Base-by-base conservation (phyloP, 2,329 filamentous ascomycete species). In the Exophiala spinifera region DNA sequence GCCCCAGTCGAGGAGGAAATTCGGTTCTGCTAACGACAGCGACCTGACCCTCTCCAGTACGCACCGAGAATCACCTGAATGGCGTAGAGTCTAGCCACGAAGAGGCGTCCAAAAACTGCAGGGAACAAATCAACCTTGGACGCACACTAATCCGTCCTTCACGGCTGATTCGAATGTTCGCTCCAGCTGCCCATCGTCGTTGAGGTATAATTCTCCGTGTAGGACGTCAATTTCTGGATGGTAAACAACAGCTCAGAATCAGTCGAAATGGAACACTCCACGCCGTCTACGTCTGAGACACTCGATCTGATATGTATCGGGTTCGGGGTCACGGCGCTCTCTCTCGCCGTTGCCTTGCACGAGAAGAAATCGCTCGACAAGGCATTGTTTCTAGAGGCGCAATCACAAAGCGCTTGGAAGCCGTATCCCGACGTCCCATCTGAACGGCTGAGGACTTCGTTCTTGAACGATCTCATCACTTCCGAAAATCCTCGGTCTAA, bases 381-480 rank as follows among this genome's bases (percentile, higher is more conserved):
- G 11, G 56, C 52, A 7, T 4, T 56, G 8, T 63, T 63, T 50
- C 55, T 63, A 20, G 61, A 63, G 47, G 15, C 37, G 8, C 56
- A 61, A 33, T 21, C 55, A 3, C 33, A 55, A 21, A 14, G 45
- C 13, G 28, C 25, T 19, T 63, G 61, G 61, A 49, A 46, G 36
- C 61, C 61, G 19, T 51, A 49, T 48, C 42, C 39, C 2, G 34
- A 53, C 17, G 23, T 55, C 11, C 45, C 55, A 23, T 21, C 47
- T 13, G 20, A 39, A 20, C 45, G 56, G n/a, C 46, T 62, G 54
- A 51, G 53, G 20, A 57, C 48, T 10, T 57, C 60, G 14, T 62
- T 63, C 45, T 43, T 63, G 43, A 52, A 59, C 36, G 61, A 63
- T 40, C 43, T 63, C 44, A 48, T 62, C 44, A 63, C 61, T 11